Base-by-base conservation (phyloP, 176 grass and related monocot genomes). In the Melocanna baccifera region DNA sequence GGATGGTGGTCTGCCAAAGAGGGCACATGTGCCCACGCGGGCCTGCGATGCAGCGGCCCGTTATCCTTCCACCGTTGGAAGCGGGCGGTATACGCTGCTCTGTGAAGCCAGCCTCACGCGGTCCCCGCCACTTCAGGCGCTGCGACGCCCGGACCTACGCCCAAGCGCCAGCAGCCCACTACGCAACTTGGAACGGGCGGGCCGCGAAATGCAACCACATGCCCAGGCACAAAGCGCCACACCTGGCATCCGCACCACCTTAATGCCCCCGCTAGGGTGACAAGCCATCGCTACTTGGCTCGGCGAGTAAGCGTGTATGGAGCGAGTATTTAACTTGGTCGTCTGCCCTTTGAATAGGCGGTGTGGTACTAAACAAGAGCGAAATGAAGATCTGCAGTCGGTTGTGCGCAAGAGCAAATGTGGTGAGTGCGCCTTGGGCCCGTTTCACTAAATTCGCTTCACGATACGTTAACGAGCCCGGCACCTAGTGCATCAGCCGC, bases 11-110 rank as follows among this genome's bases (percentile, higher is more conserved):
- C 39, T 69, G 26, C 73, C 64, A 62, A 1, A n/a, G 48, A 78
- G 29, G 83, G 1, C 8, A 0, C 40, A 5, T 71, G 14, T 0
- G 75, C 75, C 63, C n/a, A 37, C 7, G 19, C 1, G 75, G 42
- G 42, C 22, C 13, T 1, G 15, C 0, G 30, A 19, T 15, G 62
- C 83, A 79, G 37, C 26, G 2, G 19, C 68, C 69, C 51, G 74
- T 86, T 41, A 62, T 92, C 74, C 83, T 86, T 4, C 74, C 86
- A 92, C 90, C 79, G 79, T 85, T 62, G 74, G 42, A 62, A 80
- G 67, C 40, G 41, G 67, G 68, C 20, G 47, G 87, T 84, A 2
- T 9, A 11, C 58, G 58, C 23, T 62, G 58, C 23, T 62, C 58
- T 62, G 23, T 62, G 23, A 62, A 28, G 11, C 58, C 58, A 62